phyloP scores from a whole-genome alignment of 176 grass and related monocot genomes.

The Ampelocalamus luodianensis region DNA sequence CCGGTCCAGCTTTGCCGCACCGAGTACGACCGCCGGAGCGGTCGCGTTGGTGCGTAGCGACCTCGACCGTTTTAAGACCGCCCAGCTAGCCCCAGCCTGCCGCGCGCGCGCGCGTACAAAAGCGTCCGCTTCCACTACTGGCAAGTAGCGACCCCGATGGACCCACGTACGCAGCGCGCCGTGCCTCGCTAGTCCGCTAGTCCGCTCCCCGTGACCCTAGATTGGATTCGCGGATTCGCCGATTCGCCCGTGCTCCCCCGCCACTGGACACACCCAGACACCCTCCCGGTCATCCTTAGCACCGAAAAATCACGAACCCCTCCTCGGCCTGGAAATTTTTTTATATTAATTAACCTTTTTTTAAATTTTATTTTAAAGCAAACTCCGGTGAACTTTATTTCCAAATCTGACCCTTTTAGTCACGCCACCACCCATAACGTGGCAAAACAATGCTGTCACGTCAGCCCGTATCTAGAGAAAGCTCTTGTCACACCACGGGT shows the following conservation, averaged over 20 bases:
- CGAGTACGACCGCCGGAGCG: constrained; percentile 14
- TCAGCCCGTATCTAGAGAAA: no score
- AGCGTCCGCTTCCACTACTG: constrained; percentile 8
- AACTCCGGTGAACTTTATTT: no score
- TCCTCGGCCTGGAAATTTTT: no score
- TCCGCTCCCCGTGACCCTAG: background rate
- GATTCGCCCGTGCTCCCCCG: constrained; percentile 48
- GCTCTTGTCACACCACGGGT: no score
- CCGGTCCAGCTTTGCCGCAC: constrained; percentile 37
- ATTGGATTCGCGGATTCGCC: background rate
- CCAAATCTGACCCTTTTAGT: no score
- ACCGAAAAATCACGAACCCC: background rate
- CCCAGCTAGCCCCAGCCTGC: background rate
- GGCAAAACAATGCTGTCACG: no score
- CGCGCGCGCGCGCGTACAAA: background rate
- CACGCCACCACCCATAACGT: no score
- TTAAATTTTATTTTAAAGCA: no score
- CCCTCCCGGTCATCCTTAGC: background rate
- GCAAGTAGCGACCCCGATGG: background rate
- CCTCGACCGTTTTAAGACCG: constrained; percentile 39
- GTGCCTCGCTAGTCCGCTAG: background rate
- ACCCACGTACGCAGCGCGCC: no score
- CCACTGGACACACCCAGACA: constrained; percentile 52
- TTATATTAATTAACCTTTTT: no score
- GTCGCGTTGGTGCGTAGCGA: background rate